phyloP scores from a whole-genome alignment of 2,329 filamentous ascomycete species.

The Dactylonectria macrodidyma region DNA sequence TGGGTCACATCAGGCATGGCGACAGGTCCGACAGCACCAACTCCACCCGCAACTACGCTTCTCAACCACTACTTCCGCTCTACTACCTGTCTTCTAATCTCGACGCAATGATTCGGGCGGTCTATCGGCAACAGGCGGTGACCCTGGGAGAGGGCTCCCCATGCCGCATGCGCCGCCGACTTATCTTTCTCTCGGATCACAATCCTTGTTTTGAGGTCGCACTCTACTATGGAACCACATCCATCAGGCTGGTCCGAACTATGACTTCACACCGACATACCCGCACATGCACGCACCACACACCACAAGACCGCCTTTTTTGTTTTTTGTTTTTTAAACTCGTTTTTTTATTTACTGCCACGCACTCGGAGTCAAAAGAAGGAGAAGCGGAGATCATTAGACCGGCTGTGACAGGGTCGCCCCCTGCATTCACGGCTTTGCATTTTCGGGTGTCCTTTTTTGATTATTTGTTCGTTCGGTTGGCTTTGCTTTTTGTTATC shows the following conservation, averaged over 20 bases:
- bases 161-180: slow-evolving; percentile 25
- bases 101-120: slow-evolving; percentile 18
- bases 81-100: slow-evolving; percentile 44
- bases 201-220: slow-evolving; percentile 10
- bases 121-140: not conserved
- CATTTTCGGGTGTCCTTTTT: slow-evolving; percentile 23
- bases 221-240: slow-evolving; percentile 22
- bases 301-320: slow-evolving; percentile 7
- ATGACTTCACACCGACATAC: slow-evolving; percentile 8
- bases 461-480: slow-evolving; percentile 22
- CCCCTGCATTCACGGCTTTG: slow-evolving; percentile 27
- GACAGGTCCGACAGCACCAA: not conserved
- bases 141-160: not conserved
- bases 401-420: slow-evolving; percentile 29
- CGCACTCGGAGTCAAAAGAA: slow-evolving; percentile 29
- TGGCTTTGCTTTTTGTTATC: slow-evolving; percentile 6
- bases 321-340: not conserved
- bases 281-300: slow-evolving; percentile 9
- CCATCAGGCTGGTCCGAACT: slow-evolving; percentile 38
- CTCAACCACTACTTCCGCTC: slow-evolving; percentile 34
- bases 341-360: not conserved
- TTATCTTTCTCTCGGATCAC: slow-evolving; percentile 25
- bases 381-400: slow-evolving; percentile 22
- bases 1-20: slow-evolving; percentile 3
- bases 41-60: slow-evolving; percentile 28